A percentile compares a stretch with the other conserved stretches of the same genome.
These are phyloP conservation scores for Emergomyces orientalis DNA, from an alignment of 2,329 filamentous ascomycete genomes.

Conservation along the genomic window DNA sequence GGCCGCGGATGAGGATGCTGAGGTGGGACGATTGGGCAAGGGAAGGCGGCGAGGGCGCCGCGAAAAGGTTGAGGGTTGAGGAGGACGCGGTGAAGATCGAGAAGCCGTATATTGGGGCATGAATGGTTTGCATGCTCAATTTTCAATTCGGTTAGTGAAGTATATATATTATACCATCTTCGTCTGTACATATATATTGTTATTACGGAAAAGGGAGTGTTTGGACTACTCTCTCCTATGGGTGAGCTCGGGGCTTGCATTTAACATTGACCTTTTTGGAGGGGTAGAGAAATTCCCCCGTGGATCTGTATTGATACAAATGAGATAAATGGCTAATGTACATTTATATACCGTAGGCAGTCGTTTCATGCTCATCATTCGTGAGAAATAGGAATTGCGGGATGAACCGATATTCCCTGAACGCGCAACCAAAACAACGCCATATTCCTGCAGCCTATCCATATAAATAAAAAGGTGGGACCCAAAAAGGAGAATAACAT, in stretches of 20 bases:
- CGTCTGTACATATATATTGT: background rate
- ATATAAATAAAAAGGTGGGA: background rate
- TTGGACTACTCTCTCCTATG: background rate
- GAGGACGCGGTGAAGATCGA: constrained; percentile 9
- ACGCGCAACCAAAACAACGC: background rate
- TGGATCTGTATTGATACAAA: background rate
- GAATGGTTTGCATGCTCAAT: background rate
- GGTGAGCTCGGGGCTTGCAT: background rate
- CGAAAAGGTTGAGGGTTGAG: constrained; percentile 25
- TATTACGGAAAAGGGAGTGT: background rate
- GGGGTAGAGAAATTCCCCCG: background rate
- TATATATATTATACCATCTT: background rate
- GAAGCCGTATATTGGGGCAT: constrained; percentile 5
- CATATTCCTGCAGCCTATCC: background rate
- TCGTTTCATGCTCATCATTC: background rate
- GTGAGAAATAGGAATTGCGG: background rate
- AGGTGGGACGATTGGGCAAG: constrained; percentile 33
- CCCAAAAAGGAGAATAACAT: background rate
- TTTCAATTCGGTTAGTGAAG: background rate
- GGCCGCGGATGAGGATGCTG: constrained; percentile 43
- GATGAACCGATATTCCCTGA: background rate
- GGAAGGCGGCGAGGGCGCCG: constrained; percentile 20
- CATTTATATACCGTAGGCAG: background rate
- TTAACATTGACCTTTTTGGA: background rate
- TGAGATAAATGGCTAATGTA: background rate